A percentile compares a stretch with the other conserved stretches of the same genome.
phyloP scores from a whole-genome alignment of 2,329 filamentous ascomycete genomes.

The Westerdykella sp. region DNA sequence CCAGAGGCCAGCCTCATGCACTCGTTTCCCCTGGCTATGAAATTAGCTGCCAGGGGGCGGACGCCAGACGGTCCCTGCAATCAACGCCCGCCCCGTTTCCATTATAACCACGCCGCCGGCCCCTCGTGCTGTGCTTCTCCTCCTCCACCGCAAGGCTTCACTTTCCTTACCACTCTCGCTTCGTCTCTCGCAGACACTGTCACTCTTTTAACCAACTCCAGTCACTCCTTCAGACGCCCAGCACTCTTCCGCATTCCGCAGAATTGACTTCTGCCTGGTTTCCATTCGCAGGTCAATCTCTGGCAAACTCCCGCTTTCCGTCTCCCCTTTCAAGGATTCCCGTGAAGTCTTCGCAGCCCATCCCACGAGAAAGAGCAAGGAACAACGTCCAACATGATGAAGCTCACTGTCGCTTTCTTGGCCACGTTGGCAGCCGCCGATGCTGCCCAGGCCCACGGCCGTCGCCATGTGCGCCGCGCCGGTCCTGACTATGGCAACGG shows the following conservation, averaged over 20 bases:
- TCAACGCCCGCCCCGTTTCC: slow-evolving; percentile 12
- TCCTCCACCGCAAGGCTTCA: slow-evolving; percentile 31
- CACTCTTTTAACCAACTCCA: slow-evolving; percentile 32
- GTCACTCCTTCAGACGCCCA: slow-evolving; percentile 34
- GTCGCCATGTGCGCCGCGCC: slow-evolving; percentile 25
- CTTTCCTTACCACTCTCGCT: slow-evolving; percentile 31
- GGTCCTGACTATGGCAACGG: slow-evolving; percentile 12
- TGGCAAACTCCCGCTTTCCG: slow-evolving; percentile 10
- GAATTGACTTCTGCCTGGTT: slow-evolving; percentile 29
- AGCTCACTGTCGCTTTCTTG: slow-evolving; percentile 14
- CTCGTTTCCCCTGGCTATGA: slow-evolving; percentile 23
- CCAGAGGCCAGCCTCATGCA: slow-evolving; percentile 12
- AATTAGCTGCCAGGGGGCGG: slow-evolving; percentile 34
- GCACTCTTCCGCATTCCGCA: slow-evolving; percentile 15
- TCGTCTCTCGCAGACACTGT: slow-evolving; percentile 27
- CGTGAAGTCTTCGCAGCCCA: slow-evolving; percentile 14
- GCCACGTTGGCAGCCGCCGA: slow-evolving; percentile 16
- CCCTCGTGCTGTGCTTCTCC: slow-evolving; percentile 9
- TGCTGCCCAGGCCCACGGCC: slow-evolving; percentile 24
- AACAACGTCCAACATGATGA: slow-evolving; percentile 14
- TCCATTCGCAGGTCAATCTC: slow-evolving; percentile 20
- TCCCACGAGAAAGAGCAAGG: slow-evolving; percentile 18
- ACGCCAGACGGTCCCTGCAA: slow-evolving; percentile 19
- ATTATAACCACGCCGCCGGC: slow-evolving; percentile 26
- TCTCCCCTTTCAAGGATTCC: slow-evolving; percentile 5